These are phyloP conservation scores for Tephrocybe sp. DNA, from an alignment of 768 basidiomycete genomes.

Conservation along the genomic window DNA sequence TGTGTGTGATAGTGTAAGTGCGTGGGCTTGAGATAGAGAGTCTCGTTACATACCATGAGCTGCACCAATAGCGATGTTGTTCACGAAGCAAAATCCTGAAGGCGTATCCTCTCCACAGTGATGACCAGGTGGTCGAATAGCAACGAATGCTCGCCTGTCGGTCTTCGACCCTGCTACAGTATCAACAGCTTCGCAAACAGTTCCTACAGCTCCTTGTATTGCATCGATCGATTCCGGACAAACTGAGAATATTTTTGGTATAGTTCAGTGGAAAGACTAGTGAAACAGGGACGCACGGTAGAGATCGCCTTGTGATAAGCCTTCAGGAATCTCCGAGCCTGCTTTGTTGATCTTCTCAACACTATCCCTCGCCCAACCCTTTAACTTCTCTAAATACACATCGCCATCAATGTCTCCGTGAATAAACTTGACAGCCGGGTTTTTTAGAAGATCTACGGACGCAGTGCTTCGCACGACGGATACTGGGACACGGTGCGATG, in stretches of 20 bases:
- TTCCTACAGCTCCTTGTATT: constrained; percentile 77
- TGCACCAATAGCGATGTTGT: constrained; percentile 88
- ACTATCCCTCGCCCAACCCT: constrained; percentile 58
- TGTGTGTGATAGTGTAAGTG: constrained; percentile 24
- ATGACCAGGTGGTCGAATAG: constrained; percentile 88
- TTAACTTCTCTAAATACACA: constrained; percentile 62
- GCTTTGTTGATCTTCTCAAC: constrained; percentile 56
- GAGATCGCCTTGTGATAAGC: constrained; percentile 73
- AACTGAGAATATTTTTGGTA: constrained; percentile 40
- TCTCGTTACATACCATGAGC: constrained; percentile 67
- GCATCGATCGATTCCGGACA: constrained; percentile 74
- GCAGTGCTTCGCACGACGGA: constrained; percentile 52
- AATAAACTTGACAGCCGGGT: constrained; percentile 68
- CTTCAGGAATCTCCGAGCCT: constrained; percentile 73
- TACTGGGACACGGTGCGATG: constrained; percentile 26
- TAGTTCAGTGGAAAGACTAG: neutral
- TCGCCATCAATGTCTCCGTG: constrained; percentile 71
- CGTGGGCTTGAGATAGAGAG: neutral
- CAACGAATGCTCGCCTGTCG: constrained; percentile 52
- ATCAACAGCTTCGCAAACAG: constrained; percentile 89
- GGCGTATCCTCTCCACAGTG: constrained; percentile 91
- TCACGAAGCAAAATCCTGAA: constrained; percentile 93
- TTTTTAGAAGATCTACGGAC: constrained; percentile 49
- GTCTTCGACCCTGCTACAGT: constrained; percentile 37
- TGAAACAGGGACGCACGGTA: constrained; percentile 54